Evolutionary conservation across 1,284 basidiomycete genomes (phyloP).

Genomic region (Leccinum pachyderme): DNA sequence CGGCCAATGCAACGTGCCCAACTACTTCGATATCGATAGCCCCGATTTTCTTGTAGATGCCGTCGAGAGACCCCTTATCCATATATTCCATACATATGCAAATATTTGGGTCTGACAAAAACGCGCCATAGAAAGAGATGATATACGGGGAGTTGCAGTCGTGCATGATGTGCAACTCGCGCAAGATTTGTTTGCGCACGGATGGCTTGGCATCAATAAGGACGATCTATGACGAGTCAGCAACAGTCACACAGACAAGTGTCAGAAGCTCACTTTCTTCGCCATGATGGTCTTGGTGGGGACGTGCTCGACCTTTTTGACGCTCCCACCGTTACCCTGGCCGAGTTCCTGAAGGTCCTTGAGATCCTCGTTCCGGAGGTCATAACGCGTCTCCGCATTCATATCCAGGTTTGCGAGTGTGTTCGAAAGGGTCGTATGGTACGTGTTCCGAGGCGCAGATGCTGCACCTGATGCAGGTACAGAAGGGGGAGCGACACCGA

Average conservation of each 20-base stretch:
- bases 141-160: slow-evolving; percentile 94
- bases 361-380: slow-evolving; percentile 80
- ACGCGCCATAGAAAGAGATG: slow-evolving; percentile 96
- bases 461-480: slow-evolving; percentile 41
- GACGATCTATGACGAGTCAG: slow-evolving; percentile 66
- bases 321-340: slow-evolving; percentile 97
- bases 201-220: slow-evolving; percentile 97
- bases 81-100: slow-evolving; percentile 99
- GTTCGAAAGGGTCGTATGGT: slow-evolving; percentile 70
- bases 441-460: slow-evolving; percentile 53
- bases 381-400: slow-evolving; percentile 72
- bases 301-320: slow-evolving; percentile 92
- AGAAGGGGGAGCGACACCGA: slow-evolving; percentile 38
- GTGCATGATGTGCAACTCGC: slow-evolving; percentile 98
- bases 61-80: slow-evolving; percentile 90
- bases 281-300: slow-evolving; percentile 91
- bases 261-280: slow-evolving; percentile 71
- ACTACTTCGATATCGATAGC: slow-evolving; percentile 89
- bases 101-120: slow-evolving; percentile 94
- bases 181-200: slow-evolving; percentile 96
- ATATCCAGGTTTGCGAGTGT: slow-evolving; percentile 74
- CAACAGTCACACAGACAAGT: neutral
- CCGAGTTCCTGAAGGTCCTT: slow-evolving; percentile 87
- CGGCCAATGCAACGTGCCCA: slow-evolving; percentile 86
- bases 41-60: slow-evolving; percentile 92